These are phyloP conservation scores for Colletotrichum nymphaeae DNA, from an alignment of 2,329 filamentous ascomycete species.

Conservation along the genomic window DNA sequence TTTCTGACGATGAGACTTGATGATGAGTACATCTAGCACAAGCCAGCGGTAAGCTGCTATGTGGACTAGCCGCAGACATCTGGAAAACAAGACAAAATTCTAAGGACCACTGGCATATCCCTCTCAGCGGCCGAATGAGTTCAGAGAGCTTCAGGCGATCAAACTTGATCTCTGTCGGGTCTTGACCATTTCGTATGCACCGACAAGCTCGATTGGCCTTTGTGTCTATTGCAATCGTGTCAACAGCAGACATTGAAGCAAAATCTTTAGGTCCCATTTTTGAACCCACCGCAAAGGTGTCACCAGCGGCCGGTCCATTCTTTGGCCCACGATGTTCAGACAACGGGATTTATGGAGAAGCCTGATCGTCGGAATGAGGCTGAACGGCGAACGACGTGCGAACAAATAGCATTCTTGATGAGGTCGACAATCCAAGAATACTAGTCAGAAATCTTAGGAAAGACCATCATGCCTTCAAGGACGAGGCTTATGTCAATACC, in stretches of 20 bases:
- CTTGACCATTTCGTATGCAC: not conserved
- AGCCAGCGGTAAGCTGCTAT: not conserved
- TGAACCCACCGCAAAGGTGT: not conserved
- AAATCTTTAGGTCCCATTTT: not conserved
- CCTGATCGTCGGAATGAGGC: not conserved
- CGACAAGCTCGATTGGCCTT: not conserved
- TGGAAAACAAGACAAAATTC: too few species aligned
- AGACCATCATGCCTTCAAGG: too few species aligned
- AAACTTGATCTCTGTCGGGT: not conserved
- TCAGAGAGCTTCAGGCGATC: not conserved
- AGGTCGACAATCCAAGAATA: too few species aligned
- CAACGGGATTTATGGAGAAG: not conserved
- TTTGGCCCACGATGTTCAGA: conserved; percentile 5
- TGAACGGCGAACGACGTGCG: not conserved
- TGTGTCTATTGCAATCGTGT: not conserved
- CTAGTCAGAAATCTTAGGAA: not conserved
- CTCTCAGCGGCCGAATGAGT: not conserved
- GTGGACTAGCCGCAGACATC: not conserved
- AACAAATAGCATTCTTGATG: not conserved
- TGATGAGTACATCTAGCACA: too few species aligned
- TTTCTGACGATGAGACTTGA: too few species aligned
- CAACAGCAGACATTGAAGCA: not conserved
- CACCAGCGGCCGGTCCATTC: not conserved
- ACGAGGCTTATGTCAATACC: too few species aligned
- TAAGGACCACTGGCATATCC: too few species aligned